Evolutionary conservation across 441 rosid genomes (phyloP), one percentile per base, ranked within the genome.

Genomic region (Codiaeum variegatum): DNA sequence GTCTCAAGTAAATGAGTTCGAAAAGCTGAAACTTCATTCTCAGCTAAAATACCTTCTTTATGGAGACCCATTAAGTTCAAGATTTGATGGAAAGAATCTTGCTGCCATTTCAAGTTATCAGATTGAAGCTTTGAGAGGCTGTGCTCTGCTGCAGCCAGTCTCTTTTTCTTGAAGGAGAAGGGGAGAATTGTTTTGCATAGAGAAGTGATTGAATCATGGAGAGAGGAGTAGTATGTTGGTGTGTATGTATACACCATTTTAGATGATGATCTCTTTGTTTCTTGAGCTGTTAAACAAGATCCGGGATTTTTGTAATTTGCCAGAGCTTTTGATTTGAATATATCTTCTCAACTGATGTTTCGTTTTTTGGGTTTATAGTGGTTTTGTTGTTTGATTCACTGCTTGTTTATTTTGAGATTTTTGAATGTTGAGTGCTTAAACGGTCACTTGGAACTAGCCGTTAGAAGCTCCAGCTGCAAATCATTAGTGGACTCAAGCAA

Each of bases 21-120:
- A 26, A 88, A 90, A 40, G 88, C 83, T 0, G 83, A 70, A 64
- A 90, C 89, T 69, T 90, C 89, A 60, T 62, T 68, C 72, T 84
- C 88, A 32, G 77, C 81, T 51, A 88, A 55, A 62, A 90, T 88
- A 73, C 88, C 93, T 78, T 88, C 93, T 72, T 84, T 85, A 52
- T 86, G 85, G 32, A 88, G 81, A 2, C 88, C 96, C 82, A 87
- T 88, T 80, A 90, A 67, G 55, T 90, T 88, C 77, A 88, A 73
- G 73, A 90, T 90, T 81, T 87, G 93, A 77, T 87, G 91, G 83
- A 79, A 90, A 5, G 91, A 90, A 62, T 90, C 89, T 63, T 90
- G 96, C 84, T 88, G 96, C 91, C 96, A 90, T 79, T 87, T 90
- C 38, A 90, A 83, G 79, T 87, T 90, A 62, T 90, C 89, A 29